These are phyloP conservation scores for Epicoccum nigrum DNA, from an alignment of 2,329 filamentous ascomycete species.

Conservation along the genomic window DNA sequence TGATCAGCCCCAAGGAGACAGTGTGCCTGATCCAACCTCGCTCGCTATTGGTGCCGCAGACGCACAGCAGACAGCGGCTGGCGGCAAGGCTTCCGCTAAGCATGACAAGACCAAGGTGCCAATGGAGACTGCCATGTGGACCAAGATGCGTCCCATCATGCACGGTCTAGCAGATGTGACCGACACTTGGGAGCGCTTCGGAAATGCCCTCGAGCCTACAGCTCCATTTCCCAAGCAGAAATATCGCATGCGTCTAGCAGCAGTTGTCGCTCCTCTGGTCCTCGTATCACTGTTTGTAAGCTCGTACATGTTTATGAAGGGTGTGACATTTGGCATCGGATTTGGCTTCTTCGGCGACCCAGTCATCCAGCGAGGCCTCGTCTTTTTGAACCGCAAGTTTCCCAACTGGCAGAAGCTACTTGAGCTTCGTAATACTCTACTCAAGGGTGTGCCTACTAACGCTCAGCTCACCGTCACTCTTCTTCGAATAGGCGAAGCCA, in stretches of 20 bases:
- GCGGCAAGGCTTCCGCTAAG: slow-evolving; percentile 55
- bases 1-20: slow-evolving; percentile 53
- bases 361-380: slow-evolving; percentile 65
- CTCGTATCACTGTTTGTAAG: slow-evolving; percentile 53
- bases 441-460: slow-evolving; percentile 85
- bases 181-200: slow-evolving; percentile 69
- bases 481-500: slow-evolving; percentile 79
- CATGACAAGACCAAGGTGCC: slow-evolving; percentile 81
- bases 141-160: slow-evolving; percentile 76
- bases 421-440: slow-evolving; percentile 74
- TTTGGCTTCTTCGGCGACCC: slow-evolving; percentile 83
- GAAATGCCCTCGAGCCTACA: slow-evolving; percentile 60
- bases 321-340: slow-evolving; percentile 69
- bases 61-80: slow-evolving; percentile 60
- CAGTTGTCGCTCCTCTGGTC: slow-evolving; percentile 52
- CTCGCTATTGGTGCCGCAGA: slow-evolving; percentile 61
- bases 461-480: slow-evolving; percentile 82
- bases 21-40: slow-evolving; percentile 66
- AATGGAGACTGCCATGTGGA: slow-evolving; percentile 78
- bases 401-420: slow-evolving; percentile 78
- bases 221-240: slow-evolving; percentile 54
- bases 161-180: slow-evolving; percentile 64
- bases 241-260: slow-evolving; percentile 55
- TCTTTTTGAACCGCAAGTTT: slow-evolving; percentile 64
- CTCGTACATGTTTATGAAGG: slow-evolving; percentile 64